Percentiles rank a stretch among this genome's conserved stretches.
Conservation (phyloP, 805 yeast species). For the Pichia kluyveri region DNA sequence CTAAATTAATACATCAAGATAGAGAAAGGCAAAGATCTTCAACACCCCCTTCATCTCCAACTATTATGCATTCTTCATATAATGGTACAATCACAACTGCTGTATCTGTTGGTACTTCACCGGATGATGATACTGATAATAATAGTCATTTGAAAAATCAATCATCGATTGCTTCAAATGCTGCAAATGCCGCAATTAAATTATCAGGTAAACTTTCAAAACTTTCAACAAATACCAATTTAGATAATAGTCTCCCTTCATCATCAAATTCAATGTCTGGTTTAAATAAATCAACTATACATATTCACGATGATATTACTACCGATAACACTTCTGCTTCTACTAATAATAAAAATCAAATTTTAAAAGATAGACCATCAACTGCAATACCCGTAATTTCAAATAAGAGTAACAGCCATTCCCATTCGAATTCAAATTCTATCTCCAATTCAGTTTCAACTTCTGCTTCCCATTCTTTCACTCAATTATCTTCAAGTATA, state of each 20-base stretch:
- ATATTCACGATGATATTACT: not conserved
- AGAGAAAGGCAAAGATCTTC: conserved; percentile 12
- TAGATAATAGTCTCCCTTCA: too few relatives aligned
- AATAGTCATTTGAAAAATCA: not conserved
- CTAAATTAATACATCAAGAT: conserved; percentile 25
- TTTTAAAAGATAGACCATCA: not conserved
- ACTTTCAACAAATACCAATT: not conserved
- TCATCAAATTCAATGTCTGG: not conserved
- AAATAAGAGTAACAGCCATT: not conserved
- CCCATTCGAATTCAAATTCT: not conserved
- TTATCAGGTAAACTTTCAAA: not conserved
- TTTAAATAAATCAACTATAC: not conserved
- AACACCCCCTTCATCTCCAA: conserved; percentile 10
- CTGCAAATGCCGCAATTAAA: not conserved
- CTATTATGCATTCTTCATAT: conserved; percentile 7
- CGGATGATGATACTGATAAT: conserved; percentile 16
- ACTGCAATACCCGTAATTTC: not conserved
- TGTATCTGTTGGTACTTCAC: conserved; percentile 26
- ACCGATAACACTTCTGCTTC: not conserved
- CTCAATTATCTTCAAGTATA: conserved; percentile 48
- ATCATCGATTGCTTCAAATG: not conserved
- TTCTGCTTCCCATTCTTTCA: conserved; percentile 15
- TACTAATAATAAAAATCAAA: not conserved
- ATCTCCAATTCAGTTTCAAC: conserved; percentile 1
- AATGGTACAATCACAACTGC: conserved; percentile 26